Conservation (phyloP, 495 filamentous ascomycete genomes). For the Choiromyces venosus region DNA sequence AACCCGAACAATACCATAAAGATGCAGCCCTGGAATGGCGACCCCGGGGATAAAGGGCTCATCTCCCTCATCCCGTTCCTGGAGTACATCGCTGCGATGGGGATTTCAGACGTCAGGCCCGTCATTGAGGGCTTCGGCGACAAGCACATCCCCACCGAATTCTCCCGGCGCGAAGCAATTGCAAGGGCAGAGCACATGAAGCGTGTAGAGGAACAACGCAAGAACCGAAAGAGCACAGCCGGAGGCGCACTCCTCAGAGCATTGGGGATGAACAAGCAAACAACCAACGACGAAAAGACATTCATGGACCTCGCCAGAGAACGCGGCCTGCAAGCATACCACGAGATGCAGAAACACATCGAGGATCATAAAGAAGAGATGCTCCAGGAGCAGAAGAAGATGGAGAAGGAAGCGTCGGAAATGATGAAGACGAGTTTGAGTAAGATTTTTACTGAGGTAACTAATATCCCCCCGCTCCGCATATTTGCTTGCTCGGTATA, state of each 20-base stretch:
- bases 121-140: constrained; percentile 85
- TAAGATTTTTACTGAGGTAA: constrained; percentile 52
- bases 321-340: constrained; percentile 80
- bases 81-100: constrained; percentile 93
- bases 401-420: constrained; percentile 81
- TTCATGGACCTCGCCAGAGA: constrained; percentile 87
- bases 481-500: not conserved
- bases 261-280: constrained; percentile 58
- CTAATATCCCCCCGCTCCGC: not conserved
- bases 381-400: constrained; percentile 80
- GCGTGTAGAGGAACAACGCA: constrained; percentile 64
- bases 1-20: constrained; percentile 95
- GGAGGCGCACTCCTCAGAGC: constrained; percentile 60
- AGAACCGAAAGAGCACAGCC: constrained; percentile 50
- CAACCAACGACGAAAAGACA: constrained; percentile 76
- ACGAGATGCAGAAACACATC: constrained; percentile 81
- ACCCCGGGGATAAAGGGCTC: constrained; percentile 72
- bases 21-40: constrained; percentile 80
- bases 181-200: constrained; percentile 74
- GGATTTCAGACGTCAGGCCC: constrained; percentile 72
- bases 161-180: constrained; percentile 76
- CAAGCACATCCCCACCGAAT: constrained; percentile 77
- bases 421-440: constrained; percentile 78
- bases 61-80: constrained; percentile 89
- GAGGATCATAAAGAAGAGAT: constrained; percentile 86